Evolutionary conservation across 2,329 filamentous ascomycete species (phyloP), one percentile per base, ranked within the genome.

Genomic region (Nigrospora sphaerica): DNA sequence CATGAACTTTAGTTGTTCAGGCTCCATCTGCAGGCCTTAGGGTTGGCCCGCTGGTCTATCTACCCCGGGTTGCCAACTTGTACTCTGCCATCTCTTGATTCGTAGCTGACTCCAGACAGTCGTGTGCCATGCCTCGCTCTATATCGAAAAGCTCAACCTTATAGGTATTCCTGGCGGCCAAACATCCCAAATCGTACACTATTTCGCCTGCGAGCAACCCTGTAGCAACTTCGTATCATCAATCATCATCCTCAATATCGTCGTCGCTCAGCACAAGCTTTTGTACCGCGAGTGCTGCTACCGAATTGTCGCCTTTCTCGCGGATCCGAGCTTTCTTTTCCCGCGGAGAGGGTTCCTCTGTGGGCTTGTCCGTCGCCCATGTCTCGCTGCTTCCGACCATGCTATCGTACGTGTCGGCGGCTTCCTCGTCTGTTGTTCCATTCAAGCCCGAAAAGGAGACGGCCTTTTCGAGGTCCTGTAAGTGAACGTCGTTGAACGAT

Each of bases 211-310:
- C 23, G 10, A 28, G 7, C 23, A 28, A 10, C 23, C 4, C 23
- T 10, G 23, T 2, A 28, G 23, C 23, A 28, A 28, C 10, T 28
- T 28, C 23, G 23, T 28, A 28, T 28, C 38, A 39, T 28, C 38
- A 18, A 32, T 34, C 32, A 39, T 78, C 70, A 57, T 91, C 87
- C 62, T 90, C 86, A 60, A 93, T 92, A 69, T 93, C 88, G 66
- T 93, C 88, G 58, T 93, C 88, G 55, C 83, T 88, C 36, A 92
- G 67, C 39, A 88, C 78, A 52, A 91, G 66, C 56, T 84, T 86
- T 62, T 83, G 80, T 50, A 81, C 75, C 37, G 73, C 68, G 52
- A 57, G 50, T 45, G 57, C 45, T 42, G 52, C 47, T 46, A 51
- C 46, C 44, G 53, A 38, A 39, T 49, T 54, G 52, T 59, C 53